These are phyloP conservation scores for Yamagishiella unicocca DNA, from an alignment of 139 green algal genomes.

Conservation along the genomic window DNA sequence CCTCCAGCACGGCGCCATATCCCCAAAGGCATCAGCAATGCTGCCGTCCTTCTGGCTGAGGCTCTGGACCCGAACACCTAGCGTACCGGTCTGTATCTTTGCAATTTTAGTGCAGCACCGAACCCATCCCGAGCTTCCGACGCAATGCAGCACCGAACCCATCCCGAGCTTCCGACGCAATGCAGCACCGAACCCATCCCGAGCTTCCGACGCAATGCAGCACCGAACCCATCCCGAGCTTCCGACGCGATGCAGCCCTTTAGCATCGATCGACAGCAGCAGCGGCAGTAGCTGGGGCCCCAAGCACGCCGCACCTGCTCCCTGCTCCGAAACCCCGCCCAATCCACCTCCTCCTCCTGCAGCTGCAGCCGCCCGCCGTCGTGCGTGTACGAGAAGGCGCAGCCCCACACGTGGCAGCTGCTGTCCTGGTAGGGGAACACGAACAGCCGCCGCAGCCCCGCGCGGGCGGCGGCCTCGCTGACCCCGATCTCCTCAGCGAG, in stretches of 20 bases:
- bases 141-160: background rate
- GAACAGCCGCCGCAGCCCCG: constrained; percentile 47
- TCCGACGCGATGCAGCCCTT: background rate
- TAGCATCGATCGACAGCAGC: no score
- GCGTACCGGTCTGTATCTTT: no score
- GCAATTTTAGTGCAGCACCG: no score
- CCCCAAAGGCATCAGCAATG: no score
- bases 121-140: background rate
- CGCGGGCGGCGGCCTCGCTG: background rate
- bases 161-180: background rate
- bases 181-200: background rate
- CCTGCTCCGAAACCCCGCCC: constrained; percentile 50
- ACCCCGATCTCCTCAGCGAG: constrained; percentile 57
- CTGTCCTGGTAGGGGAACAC: constrained; percentile 54
- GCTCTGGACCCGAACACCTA: no score
- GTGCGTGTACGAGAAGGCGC: constrained; percentile 39
- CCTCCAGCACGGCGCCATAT: no score
- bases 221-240: background rate
- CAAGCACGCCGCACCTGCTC: constrained; percentile 27
- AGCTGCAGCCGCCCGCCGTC: constrained; percentile 38
- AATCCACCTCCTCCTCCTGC: constrained; percentile 56
- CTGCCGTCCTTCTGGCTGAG: no score
- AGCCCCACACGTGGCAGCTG: constrained; percentile 58
- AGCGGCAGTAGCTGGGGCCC: no score
- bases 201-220: background rate